Conservation (phyloP, 352 stramenopile species). For the Phytophthora podocarpi region DNA sequence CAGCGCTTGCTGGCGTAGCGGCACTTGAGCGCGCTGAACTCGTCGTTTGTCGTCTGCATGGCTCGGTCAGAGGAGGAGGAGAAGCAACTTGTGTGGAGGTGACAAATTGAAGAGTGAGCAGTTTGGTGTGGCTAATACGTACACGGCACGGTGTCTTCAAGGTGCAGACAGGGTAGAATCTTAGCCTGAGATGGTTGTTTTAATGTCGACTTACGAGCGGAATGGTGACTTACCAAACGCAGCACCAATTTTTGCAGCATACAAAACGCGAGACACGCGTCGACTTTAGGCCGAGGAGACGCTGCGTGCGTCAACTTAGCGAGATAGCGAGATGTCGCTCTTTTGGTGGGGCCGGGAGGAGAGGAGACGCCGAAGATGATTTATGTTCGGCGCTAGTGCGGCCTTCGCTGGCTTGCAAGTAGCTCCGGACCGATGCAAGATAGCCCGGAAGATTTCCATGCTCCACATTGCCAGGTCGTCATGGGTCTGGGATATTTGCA, state of each 20-base stretch:
- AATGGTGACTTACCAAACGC: constrained; percentile 2
- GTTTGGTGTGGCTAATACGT: neutral
- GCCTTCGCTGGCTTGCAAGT: constrained; percentile 13
- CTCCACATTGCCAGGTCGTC: constrained; percentile 11
- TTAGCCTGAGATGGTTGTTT: constrained; percentile 7
- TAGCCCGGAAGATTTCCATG: constrained; percentile 5
- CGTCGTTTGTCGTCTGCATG: constrained; percentile 36
- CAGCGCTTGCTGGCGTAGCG: constrained; percentile 86
- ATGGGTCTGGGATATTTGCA: constrained; percentile 7
- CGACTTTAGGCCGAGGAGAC: constrained; percentile 17
- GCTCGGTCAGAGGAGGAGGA: neutral
- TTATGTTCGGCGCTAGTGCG: constrained; percentile 31
- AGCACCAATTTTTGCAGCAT: neutral
- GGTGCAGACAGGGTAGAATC: constrained; percentile 15
- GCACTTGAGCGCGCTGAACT: constrained; percentile 60
- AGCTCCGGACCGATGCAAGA: constrained; percentile 17
- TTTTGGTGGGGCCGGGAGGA: constrained; percentile 26
- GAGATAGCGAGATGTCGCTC: constrained; percentile 9
- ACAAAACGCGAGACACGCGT: constrained; percentile 1
- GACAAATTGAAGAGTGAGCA: constrained; percentile 38
- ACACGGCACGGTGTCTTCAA: constrained; percentile 14
- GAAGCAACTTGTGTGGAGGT: constrained; percentile 12
- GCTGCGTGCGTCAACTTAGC: constrained; percentile 18
- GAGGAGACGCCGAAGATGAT: constrained; percentile 38
- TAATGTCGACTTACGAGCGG: constrained; percentile 7